Conservation (phyloP, 306 rosid species). For the Castanea crenata region DNA sequence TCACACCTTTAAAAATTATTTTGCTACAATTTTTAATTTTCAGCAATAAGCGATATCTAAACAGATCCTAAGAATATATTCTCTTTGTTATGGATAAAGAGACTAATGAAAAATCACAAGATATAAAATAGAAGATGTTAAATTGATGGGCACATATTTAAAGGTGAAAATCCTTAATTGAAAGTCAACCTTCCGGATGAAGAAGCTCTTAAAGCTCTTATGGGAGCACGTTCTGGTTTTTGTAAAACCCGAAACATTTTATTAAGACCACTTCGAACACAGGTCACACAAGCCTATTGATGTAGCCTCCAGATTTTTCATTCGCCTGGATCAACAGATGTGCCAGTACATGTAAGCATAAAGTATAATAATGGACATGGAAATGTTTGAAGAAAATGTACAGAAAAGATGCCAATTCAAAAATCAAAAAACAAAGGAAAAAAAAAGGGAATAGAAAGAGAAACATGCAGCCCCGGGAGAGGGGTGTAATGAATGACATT, state of each 20-base stretch:
- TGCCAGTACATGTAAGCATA: conserved; percentile 17
- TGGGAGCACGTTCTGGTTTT: conserved; percentile 97
- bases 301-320: conserved; percentile 92
- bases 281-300: conserved; percentile 85
- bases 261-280: conserved; percentile 93
- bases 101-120: background rate
- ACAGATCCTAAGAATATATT: background rate
- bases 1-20: too few species aligned
- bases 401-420: conserved; percentile 8
- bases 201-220: conserved; percentile 93
- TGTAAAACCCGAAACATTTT: conserved; percentile 89
- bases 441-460: background rate
- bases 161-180: conserved; percentile 18
- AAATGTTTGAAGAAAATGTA: conserved; percentile 2
- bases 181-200: conserved; percentile 93
- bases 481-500: background rate
- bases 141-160: conserved; percentile 19
- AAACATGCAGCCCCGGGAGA: background rate
- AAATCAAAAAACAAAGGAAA: conserved; percentile 1
- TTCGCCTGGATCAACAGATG: conserved; percentile 61
- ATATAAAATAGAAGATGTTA: conserved; percentile 15
- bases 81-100: conserved; percentile 12
- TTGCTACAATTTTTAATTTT: too few species aligned
- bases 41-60: too few species aligned
- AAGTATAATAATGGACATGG: conserved; percentile 6